Base-by-base conservation (phyloP, 805 yeast genomes). In the Helenozyma rhizophorensis region DNA sequence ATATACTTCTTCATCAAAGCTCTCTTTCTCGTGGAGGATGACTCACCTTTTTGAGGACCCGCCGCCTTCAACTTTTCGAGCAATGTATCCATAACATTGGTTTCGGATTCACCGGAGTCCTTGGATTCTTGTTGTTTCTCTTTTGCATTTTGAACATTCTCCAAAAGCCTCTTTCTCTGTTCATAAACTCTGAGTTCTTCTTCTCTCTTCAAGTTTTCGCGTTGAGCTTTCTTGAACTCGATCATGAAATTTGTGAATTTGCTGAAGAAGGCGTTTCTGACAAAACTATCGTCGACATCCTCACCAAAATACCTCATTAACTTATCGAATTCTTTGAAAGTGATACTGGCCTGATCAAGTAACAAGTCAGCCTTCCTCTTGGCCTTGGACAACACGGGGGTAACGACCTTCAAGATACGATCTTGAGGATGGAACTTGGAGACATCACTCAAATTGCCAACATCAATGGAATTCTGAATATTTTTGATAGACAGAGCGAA, bases 11-110 rank as follows among this genome's bases (percentile, higher is more conserved):
- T 74, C 36, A 86, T 82, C 46, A 80, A 66, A 1, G 90, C 95
- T 33, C 93, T 69, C 48, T 86, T 77, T 48, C 95, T 69, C 0
- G 95, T 94, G 3, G 87, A 75, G 2, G 85, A 66, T 1, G 93
- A 76, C 41, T 88, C 93, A 5, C 85, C 78, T 40, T 78, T 77
- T 4, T 78, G 61, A 9, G 93, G 84, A 1, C 90, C 95, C 0
- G 93, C 85, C 12, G 89, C 88, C 51, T 88, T 82, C 50, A 93
- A 72, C 51, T 83, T 86, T 54, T 88, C 95, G 37, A 93, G 69
- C 30, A 93, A 66, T 22, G 82, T 76, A 55, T 93, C 98, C 83
- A 93, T 87, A 25, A 87, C 83, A 29, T 70, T 66, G 13, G 56
- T 62, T 12, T 61, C 78, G 9, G 66, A 74, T 18, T 63, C 68